A percentile compares a stretch with the other conserved stretches of the same genome.
These are phyloP conservation scores for Fusarium mundagurra DNA, from an alignment of 2,329 filamentous ascomycete species.

Conservation along the genomic window DNA sequence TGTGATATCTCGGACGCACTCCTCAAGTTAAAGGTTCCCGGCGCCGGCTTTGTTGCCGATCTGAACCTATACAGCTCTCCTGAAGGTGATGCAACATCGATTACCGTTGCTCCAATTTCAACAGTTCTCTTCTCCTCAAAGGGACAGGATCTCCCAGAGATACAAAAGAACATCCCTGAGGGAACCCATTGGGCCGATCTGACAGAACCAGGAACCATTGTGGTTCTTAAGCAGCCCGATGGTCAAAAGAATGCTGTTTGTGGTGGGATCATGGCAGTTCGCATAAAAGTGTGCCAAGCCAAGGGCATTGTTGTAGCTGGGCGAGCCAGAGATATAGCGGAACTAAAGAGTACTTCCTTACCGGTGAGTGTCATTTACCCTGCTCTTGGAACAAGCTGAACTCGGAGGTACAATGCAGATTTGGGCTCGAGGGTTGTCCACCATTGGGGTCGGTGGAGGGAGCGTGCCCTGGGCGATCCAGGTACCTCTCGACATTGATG, in stretches of 20 bases:
- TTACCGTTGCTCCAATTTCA: conserved; percentile 63
- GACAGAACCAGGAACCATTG: conserved; percentile 67
- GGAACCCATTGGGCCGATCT: conserved; percentile 76
- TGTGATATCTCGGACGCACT: conserved; percentile 78
- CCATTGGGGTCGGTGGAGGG: conserved; percentile 66
- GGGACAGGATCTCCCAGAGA: conserved; percentile 49
- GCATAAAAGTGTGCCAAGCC: conserved; percentile 71
- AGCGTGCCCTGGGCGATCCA: conserved; percentile 65
- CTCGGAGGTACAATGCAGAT: conserved; percentile 51
- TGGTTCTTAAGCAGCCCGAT: conserved; percentile 72
- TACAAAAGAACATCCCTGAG: conserved; percentile 61
- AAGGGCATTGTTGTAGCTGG: conserved; percentile 74
- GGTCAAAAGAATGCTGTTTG: conserved; percentile 75
- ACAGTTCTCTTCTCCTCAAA: conserved; percentile 73
- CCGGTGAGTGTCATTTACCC: conserved; percentile 57
- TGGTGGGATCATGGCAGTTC: conserved; percentile 79
- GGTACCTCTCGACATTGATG: conserved; percentile 56
- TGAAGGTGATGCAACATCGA: conserved; percentile 37
- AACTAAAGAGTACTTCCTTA: conserved; percentile 64
- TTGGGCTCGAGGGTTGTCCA: conserved; percentile 66
- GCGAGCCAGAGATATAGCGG: conserved; percentile 71
- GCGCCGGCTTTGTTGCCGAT: conserved; percentile 74
- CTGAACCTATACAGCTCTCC: conserved; percentile 49
- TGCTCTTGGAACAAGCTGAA: conserved; percentile 21
- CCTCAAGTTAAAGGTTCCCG: conserved; percentile 72